Base-by-base conservation (phyloP, 2,329 filamentous ascomycete genomes). In the Epichloe sibirici region DNA sequence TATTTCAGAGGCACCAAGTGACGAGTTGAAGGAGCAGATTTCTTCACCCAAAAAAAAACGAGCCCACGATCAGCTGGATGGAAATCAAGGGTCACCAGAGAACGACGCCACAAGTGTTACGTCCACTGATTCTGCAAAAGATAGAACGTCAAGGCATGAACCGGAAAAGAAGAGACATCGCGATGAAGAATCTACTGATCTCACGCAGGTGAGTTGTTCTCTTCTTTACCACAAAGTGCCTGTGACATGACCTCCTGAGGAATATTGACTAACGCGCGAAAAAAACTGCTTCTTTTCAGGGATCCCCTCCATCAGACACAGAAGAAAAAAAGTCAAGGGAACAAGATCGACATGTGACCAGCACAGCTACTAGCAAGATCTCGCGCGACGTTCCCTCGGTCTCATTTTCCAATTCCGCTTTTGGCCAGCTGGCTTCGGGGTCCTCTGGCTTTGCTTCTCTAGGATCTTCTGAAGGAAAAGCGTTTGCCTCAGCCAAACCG, bases 21-120 rank as follows among this genome's bases (percentile, higher is more conserved):
- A 74, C 50, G 65, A 69, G 42, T 53, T 63, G 52, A 74, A 69
- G 61, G 76, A 81, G 48, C 70, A 74, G 53, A 62, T 81, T 45
- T 70, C 74, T 21, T 83, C 79, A 12, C 81, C 81, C 34, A 84
- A 83, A 70, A 85, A 84, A 73, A 85, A 84, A 71, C 74, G 81
- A 57, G 75, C 73, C 31, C 77, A 79, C 57, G 78, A 81, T 57
- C 74, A 82, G 63, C 67, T 81, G 15, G 80, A 82, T 31, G 71
- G 75, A 47, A 66, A 68, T 48, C 72, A 68, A 58, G 72, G 72
- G 40, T 55, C 64, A 5, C 64, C 69, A 39, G 66, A 68, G 38
- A 74, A 71, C 56, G 74, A 74, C 57, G 64, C 62, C 55, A 72
- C 69, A 55, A 70, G 73, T 58, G 59, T 66, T 38, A 62, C 65